Percentiles rank a stretch among this genome's conserved stretches.
These are phyloP conservation scores for Angophora floribunda DNA, from an alignment of 345 rosid species.

Conservation along the genomic window DNA sequence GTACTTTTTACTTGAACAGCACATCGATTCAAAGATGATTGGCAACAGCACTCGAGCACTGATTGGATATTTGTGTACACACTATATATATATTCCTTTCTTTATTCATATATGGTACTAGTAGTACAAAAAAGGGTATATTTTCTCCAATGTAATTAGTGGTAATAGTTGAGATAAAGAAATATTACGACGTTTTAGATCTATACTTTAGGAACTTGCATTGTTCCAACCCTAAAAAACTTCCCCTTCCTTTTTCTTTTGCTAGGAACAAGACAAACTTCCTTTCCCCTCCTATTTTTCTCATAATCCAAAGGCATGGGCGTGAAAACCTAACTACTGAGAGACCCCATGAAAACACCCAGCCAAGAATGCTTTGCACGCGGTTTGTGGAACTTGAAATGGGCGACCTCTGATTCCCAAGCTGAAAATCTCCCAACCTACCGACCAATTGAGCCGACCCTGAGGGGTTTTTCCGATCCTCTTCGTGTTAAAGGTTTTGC, in stretches of 20 bases:
- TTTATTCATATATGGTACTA: background rate
- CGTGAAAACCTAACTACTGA: fast-evolving
- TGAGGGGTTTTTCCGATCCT: background rate
- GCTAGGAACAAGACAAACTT: background rate
- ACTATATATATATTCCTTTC: no score
- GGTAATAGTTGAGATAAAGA: background rate
- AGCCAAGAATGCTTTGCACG: background rate
- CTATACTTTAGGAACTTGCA: background rate
- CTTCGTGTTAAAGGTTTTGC: background rate
- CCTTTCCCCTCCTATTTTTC: background rate
- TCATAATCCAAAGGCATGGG: background rate
- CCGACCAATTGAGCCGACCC: background rate
- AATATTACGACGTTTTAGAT: background rate
- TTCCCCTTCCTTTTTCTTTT: background rate
- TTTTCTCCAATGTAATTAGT: background rate
- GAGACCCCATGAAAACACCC: background rate
- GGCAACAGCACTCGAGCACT: background rate
- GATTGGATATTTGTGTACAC: no score
- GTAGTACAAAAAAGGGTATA: background rate
- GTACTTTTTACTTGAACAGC: background rate
- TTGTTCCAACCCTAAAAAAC: background rate
- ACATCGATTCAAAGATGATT: background rate
- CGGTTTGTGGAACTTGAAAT: background rate
- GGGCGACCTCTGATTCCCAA: background rate
- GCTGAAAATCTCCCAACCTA: background rate